Base-by-base conservation (phyloP, 1,139 yeast genomes). In the Petasospora rhodanensis region DNA sequence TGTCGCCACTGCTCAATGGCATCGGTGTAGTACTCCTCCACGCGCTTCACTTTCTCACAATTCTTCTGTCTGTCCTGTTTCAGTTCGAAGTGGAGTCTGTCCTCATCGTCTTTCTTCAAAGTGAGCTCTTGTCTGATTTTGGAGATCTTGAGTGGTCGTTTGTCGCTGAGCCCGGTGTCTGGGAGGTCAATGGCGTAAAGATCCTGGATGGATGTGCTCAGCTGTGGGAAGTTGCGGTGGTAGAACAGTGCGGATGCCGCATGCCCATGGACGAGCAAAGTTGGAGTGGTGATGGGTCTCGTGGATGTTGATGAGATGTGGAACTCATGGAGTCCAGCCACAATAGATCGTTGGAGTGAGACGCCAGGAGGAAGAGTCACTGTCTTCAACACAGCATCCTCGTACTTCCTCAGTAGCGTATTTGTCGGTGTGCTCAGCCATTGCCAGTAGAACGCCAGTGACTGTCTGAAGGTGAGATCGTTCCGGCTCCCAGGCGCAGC, bases 211-310 rank as follows among this genome's bases (percentile, higher is more conserved):
- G 57, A 61, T 60, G 57, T 46, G 40, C 61, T 67, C 55, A 71
- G 64, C 26, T 50, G 72, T 32, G 70, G 75, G 43, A 86, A 76
- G 51, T 85, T 89, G 36, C 87, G 66, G 46, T 86, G 87, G 61
- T 78, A 91, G 52, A 91, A 82, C 15, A 93, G 91, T 12, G 82
- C 67, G 0, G 95, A 81, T 0, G 97, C 94, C 0, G 95, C 96
- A 56, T 85, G 87, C 0, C 98, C 98, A 54, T 91, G 98, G 12
- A 91, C 52, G 49, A 91, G 66, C 5, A 87, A 86, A 16, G 62
- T 51, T 6, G 66, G 65, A 1, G 52, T 49, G 13, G 11, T 18
- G 29, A 18, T 28, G 10, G 16, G 17, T 19, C 21, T 14, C 0
- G 24, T 22, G 3, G 14, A 14, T 7, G 17, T 14, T 12, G 38